Evolutionary conservation across 1,139 yeast species (phyloP).

Genomic region (Blastobotrys arbuscula): DNA sequence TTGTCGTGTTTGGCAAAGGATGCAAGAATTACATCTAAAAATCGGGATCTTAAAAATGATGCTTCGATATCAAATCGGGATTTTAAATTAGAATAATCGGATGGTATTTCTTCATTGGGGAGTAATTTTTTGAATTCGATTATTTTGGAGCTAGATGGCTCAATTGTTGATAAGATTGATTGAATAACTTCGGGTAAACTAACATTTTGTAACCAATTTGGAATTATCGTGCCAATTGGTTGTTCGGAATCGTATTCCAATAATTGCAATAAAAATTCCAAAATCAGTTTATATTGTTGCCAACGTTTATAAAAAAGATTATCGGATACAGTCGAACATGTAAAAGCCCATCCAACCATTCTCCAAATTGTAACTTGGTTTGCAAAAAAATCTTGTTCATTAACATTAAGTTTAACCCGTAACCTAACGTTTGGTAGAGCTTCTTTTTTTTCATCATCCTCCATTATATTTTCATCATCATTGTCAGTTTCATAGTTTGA

Average conservation of each 20-base stretch:
- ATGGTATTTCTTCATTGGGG: conserved; percentile 1
- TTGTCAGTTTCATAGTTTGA: not conserved
- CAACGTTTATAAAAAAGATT: conserved; percentile 16
- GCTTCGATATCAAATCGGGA: conserved; percentile 10
- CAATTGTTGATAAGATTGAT: conserved; percentile 7
- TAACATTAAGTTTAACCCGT: not conserved
- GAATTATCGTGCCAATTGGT: not conserved
- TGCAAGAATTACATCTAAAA: conserved; percentile 10
- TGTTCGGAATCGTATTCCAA: conserved; percentile 15
- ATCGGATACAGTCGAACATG: conserved; percentile 18
- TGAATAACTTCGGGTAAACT: conserved; percentile 1
- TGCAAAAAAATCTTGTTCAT: conserved; percentile 1
- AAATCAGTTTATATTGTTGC: conserved; percentile 17
- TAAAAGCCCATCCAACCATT: conserved; percentile 21
- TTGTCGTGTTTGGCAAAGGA: not conserved
- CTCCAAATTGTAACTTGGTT: conserved; percentile 13
- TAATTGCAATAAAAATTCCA: conserved; percentile 15
- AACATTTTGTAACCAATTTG: conserved; percentile 2
- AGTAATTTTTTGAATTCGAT: not conserved
- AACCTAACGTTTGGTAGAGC: not conserved
- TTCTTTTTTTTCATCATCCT: not conserved
- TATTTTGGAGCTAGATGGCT: not conserved
- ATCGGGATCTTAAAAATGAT: conserved; percentile 13
- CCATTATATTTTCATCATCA: not conserved
- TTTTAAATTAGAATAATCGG: not conserved